Percentiles rank a stretch among this genome's conserved stretches.
Conservation (phyloP, 2,329 filamentous ascomycete genomes). For the Colletotrichum sp. region DNA sequence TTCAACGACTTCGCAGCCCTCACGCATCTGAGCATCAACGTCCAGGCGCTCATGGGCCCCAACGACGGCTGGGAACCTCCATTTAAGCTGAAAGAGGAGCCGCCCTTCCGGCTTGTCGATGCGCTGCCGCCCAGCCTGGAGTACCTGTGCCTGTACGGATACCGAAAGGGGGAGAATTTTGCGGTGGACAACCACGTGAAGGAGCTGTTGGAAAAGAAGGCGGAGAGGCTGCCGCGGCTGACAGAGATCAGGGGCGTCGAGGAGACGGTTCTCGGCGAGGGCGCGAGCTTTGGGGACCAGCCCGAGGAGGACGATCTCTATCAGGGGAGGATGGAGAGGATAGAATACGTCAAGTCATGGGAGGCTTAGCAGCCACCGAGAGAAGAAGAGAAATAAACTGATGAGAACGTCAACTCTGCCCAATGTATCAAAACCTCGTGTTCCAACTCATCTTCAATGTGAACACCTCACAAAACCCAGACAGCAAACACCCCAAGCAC, state of each 20-base stretch:
- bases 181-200: background rate
- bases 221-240: slow-evolving; percentile 7
- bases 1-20: slow-evolving; percentile 11
- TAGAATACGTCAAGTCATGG: background rate
- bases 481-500: background rate
- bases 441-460: too few species aligned
- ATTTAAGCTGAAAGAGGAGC: background rate
- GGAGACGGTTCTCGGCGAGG: background rate
- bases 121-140: slow-evolving; percentile 14
- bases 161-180: slow-evolving; percentile 1
- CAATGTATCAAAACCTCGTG: too few species aligned
- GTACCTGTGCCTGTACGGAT: slow-evolving; percentile 18
- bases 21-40: background rate
- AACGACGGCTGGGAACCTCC: background rate
- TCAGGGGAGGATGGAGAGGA: background rate
- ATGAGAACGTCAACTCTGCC: too few species aligned
- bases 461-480: background rate
- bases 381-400: background rate
- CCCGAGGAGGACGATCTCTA: background rate
- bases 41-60: background rate
- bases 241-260: background rate
- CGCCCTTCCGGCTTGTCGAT: slow-evolving; percentile 13
- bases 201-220: slow-evolving; percentile 13
- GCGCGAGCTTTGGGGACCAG: background rate
- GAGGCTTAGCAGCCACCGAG: background rate